These are phyloP conservation scores for Chytridium lagenaria DNA, from an alignment of 371 early-diverging fungal species.

Conservation along the genomic window DNA sequence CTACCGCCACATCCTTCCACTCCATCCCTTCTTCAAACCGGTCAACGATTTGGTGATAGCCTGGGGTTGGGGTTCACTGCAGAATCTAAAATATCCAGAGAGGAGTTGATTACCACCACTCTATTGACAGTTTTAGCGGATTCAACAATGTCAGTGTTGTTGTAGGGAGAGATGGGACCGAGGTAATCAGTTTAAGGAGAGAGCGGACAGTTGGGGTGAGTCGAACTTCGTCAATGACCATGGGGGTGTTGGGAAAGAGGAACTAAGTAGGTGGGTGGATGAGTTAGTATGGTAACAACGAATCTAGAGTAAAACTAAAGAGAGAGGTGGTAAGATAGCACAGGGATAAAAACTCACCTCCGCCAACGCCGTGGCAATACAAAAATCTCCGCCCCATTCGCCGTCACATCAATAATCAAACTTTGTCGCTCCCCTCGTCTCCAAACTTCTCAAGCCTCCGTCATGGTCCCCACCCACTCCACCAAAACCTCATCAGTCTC, in stretches of 20 bases:
- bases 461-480: constrained; percentile 13
- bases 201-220: constrained; percentile 5
- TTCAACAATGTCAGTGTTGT: neutral
- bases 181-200: constrained; percentile 1
- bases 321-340: neutral
- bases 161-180: neutral
- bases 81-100: neutral
- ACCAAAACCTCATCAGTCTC: neutral
- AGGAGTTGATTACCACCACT: neutral
- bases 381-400: constrained; percentile 40
- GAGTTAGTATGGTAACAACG: neutral
- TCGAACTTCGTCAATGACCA: constrained; percentile 1
- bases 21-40: neutral
- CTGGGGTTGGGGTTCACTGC: neutral
- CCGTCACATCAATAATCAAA: constrained; percentile 39
- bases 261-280: neutral
- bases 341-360: neutral
- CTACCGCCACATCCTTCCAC: neutral
- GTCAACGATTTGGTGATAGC: neutral
- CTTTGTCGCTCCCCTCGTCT: constrained; percentile 30
- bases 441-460: constrained; percentile 29
- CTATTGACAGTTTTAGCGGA: neutral
- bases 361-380: constrained; percentile 7
- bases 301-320: neutral
- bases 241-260: constrained; percentile 2